Conservation (phyloP, 164 flowering plant genomes). For the Malania oleifera region DNA sequence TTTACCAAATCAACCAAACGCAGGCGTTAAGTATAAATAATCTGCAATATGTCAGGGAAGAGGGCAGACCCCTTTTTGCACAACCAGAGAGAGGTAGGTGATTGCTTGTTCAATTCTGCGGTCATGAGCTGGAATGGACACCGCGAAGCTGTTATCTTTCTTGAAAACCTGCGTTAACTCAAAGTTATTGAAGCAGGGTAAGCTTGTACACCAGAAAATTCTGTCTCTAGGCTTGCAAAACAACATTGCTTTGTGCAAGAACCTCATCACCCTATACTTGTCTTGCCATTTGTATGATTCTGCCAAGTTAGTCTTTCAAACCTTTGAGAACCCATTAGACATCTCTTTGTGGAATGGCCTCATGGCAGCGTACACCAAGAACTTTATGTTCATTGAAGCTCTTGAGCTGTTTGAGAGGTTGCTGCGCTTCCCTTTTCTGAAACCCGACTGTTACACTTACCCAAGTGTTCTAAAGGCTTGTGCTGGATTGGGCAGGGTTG, state of each 20-base stretch:
- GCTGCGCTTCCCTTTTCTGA: constrained; percentile 24
- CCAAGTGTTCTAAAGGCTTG: constrained; percentile 65
- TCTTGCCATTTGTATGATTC: constrained; percentile 35
- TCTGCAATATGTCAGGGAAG: no score
- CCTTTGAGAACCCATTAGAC: constrained; percentile 39
- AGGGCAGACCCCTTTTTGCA: no score
- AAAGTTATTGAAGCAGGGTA: constrained; percentile 26
- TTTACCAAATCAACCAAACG: no score
- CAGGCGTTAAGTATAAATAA: no score
- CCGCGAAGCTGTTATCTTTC: constrained; percentile 19
- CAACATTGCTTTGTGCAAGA: constrained; percentile 40
- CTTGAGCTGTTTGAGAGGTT: constrained; percentile 36
- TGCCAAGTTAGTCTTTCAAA: constrained; percentile 43
- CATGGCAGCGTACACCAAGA: constrained; percentile 48
- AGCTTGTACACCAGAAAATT: constrained; percentile 40
- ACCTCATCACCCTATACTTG: constrained; percentile 52
- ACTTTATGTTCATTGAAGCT: constrained; percentile 42
- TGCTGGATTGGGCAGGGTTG: constrained; percentile 32
- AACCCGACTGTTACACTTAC: constrained; percentile 52
- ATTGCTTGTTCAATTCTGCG: no score
- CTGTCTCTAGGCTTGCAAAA: constrained; percentile 32
- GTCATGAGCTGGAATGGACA: constrained; percentile 25
- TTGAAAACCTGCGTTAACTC: constrained; percentile 20
- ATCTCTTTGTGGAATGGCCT: constrained; percentile 62
- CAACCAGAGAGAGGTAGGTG: no score